Percentiles rank a stretch among this genome's conserved stretches.
These are phyloP conservation scores for Fusarium sp. DNA, from an alignment of 2,329 filamentous ascomycete species.

Conservation along the genomic window DNA sequence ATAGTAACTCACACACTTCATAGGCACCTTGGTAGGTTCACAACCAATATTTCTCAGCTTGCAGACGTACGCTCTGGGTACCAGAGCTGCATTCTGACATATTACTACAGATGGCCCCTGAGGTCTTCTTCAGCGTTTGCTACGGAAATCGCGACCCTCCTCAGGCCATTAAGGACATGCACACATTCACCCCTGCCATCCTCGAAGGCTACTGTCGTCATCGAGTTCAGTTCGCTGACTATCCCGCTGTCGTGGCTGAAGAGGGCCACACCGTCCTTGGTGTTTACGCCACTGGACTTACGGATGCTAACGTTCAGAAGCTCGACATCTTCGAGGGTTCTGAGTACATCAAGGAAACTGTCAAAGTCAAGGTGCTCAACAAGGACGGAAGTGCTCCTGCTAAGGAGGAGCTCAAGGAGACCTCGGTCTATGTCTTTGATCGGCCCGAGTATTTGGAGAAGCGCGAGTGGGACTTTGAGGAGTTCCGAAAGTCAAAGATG, in stretches of 20 bases:
- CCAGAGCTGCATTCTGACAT: slow-evolving; percentile 40
- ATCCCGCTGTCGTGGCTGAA: slow-evolving; percentile 81
- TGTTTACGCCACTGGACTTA: slow-evolving; percentile 83
- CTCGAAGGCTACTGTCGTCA: slow-evolving; percentile 79
- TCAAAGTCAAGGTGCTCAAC: slow-evolving; percentile 67
- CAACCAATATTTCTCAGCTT: not conserved
- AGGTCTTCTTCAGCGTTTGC: slow-evolving; percentile 88
- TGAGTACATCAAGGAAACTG: slow-evolving; percentile 75
- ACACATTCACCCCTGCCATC: slow-evolving; percentile 80
- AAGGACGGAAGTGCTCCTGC: slow-evolving; percentile 57
- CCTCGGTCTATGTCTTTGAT: slow-evolving; percentile 77
- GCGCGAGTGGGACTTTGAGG: slow-evolving; percentile 88
- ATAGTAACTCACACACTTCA: not conserved
- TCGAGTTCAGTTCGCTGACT: slow-evolving; percentile 79
- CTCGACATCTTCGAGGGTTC: slow-evolving; percentile 87
- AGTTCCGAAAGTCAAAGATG: slow-evolving; percentile 84
- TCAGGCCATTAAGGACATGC: slow-evolving; percentile 67
- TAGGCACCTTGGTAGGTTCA: slow-evolving; percentile 55
- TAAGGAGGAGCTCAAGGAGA: slow-evolving; percentile 64
- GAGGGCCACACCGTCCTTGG: slow-evolving; percentile 76
- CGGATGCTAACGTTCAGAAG: slow-evolving; percentile 79
- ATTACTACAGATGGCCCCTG: slow-evolving; percentile 77
- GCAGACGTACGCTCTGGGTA: not conserved
- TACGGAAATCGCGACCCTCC: slow-evolving; percentile 70
- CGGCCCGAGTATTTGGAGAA: slow-evolving; percentile 71